These are phyloP conservation scores for Entamoeba invadens DNA, from an alignment of 208 protist genomes.

Conservation along the genomic window DNA sequence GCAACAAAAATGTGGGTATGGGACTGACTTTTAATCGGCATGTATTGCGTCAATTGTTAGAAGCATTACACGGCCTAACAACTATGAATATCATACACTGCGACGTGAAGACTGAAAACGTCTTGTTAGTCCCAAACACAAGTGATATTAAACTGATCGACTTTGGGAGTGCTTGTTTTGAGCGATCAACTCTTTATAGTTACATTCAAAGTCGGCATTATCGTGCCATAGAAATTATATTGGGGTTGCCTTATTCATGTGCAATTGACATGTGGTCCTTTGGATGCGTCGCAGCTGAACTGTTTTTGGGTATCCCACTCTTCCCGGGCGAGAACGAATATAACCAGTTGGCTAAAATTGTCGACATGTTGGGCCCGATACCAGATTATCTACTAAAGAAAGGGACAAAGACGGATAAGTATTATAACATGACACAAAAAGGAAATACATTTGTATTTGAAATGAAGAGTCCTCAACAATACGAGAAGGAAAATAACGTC, in stretches of 20 bases:
- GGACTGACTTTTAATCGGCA: constrained; percentile 35
- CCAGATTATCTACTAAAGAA: not conserved
- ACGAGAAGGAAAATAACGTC: constrained; percentile 20
- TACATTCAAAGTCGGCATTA: constrained; percentile 80
- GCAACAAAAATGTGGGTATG: constrained; percentile 52
- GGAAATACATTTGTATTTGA: constrained; percentile 14
- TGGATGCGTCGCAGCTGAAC: constrained; percentile 48
- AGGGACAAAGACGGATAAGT: not conserved
- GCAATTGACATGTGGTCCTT: constrained; percentile 51
- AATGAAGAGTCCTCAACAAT: constrained; percentile 15
- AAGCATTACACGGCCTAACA: constrained; percentile 2
- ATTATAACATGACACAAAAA: constrained; percentile 1
- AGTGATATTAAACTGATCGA: not conserved
- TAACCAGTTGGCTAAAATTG: constrained; percentile 42
- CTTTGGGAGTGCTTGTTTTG: constrained; percentile 38
- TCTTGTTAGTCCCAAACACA: constrained; percentile 38
- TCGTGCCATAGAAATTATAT: constrained; percentile 68
- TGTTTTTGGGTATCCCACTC: constrained; percentile 47
- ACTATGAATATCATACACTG: constrained; percentile 38
- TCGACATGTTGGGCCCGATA: constrained; percentile 34
- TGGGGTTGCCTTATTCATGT: constrained; percentile 32
- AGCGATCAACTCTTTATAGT: constrained; percentile 56
- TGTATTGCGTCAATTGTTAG: constrained; percentile 36
- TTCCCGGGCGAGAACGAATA: constrained; percentile 47
- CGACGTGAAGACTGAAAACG: constrained; percentile 58